A percentile compares a stretch with the other conserved stretches of the same genome.
These are phyloP conservation scores for Kernera saxatilis DNA, from an alignment of 345 rosid genomes.

Conservation along the genomic window DNA sequence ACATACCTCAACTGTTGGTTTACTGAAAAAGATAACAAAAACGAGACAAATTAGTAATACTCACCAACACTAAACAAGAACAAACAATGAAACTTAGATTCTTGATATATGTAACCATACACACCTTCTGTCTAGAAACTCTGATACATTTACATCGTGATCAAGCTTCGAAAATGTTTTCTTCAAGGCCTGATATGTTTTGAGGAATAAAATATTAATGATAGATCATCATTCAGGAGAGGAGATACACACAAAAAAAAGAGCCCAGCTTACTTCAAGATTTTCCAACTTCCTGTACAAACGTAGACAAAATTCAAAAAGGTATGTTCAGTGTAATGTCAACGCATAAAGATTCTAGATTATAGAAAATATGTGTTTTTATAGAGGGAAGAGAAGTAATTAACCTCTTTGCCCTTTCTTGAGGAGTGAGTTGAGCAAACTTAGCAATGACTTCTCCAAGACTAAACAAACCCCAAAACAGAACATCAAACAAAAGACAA, in stretches of 20 bases:
- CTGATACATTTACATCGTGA: conserved; percentile 73
- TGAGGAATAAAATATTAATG: conserved; percentile 9
- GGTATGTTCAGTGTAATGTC: neutral
- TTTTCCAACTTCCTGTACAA: conserved; percentile 79
- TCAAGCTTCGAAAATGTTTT: conserved; percentile 83
- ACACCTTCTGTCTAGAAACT: conserved; percentile 72
- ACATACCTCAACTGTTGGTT: conserved; percentile 65
- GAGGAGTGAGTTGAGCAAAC: conserved; percentile 72
- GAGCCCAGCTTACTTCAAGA: conserved; percentile 65
- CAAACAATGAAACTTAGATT: neutral
- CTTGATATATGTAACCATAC: neutral
- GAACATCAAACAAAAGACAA: neutral
- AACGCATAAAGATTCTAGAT: neutral
- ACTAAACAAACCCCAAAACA: conserved; percentile 23
- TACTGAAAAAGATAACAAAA: conserved; percentile 40
- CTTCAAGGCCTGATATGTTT: conserved; percentile 56
- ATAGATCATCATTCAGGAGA: neutral
- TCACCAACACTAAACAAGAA: conserved; percentile 6
- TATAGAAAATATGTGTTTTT: neutral
- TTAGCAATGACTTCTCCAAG: conserved; percentile 72
- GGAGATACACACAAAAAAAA: conserved; percentile 2
- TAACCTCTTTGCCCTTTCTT: conserved; percentile 82
- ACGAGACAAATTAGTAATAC: conserved; percentile 16
- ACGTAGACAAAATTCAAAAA: conserved; percentile 9
- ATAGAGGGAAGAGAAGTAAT: neutral